Conservation (phyloP, 1,139 yeast genomes). For the Suhomyces choctaworum region DNA sequence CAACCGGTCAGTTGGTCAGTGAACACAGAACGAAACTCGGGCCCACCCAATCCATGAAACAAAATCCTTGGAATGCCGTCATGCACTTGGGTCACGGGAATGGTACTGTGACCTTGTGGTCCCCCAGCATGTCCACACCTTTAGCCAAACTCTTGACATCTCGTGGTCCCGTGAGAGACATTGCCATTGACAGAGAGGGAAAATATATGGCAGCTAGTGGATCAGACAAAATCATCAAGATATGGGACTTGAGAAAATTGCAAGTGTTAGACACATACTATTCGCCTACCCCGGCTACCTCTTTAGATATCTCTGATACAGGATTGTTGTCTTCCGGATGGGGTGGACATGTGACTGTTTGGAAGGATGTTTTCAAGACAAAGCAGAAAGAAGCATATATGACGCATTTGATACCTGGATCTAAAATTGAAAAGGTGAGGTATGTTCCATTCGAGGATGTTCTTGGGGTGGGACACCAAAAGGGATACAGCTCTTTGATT, state of each 20-base stretch:
- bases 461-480: slow-evolving; percentile 80
- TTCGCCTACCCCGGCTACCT: slow-evolving; percentile 84
- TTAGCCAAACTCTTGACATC: slow-evolving; percentile 78
- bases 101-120: slow-evolving; percentile 92
- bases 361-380: slow-evolving; percentile 71
- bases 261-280: slow-evolving; percentile 70
- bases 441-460: slow-evolving; percentile 97
- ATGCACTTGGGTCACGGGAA: slow-evolving; percentile 91
- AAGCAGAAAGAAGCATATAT: slow-evolving; percentile 81
- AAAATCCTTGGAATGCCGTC: slow-evolving; percentile 95
- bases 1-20: slow-evolving; percentile 84
- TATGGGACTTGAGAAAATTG: slow-evolving; percentile 92
- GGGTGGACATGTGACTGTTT: slow-evolving; percentile 91
- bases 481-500: slow-evolving; percentile 76
- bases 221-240: slow-evolving; percentile 76
- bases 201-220: slow-evolving; percentile 93
- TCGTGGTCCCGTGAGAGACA: slow-evolving; percentile 83
- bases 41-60: slow-evolving; percentile 83
- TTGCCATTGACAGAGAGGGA: slow-evolving; percentile 91
- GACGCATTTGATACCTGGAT: slow-evolving; percentile 84
- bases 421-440: slow-evolving; percentile 62
- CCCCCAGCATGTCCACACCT: slow-evolving; percentile 87
- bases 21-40: slow-evolving; percentile 88
- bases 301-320: slow-evolving; percentile 79
- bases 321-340: slow-evolving; percentile 87